A percentile compares a stretch with the other conserved stretches of the same genome.
Evolutionary conservation across 2,329 filamentous ascomycete genomes (phyloP).

Genomic region (Sarocladium oryzae): DNA sequence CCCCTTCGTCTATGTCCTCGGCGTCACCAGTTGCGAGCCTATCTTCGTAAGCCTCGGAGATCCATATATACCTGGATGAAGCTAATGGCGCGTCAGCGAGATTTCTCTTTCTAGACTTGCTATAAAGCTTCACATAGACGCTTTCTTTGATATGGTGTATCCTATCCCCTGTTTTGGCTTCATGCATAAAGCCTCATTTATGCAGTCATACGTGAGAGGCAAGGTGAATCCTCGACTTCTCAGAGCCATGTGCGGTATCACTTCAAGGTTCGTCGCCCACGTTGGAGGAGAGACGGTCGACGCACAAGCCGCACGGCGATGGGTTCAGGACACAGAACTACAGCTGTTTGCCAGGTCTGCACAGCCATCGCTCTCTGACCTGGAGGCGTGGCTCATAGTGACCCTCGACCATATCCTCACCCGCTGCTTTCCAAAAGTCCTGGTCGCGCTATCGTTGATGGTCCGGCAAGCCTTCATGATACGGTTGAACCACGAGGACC

Average conservation of each 20-base stretch:
- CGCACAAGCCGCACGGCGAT: background rate
- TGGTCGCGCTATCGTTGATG: constrained; percentile 14
- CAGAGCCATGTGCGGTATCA: background rate
- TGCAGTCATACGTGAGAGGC: background rate
- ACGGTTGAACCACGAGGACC: constrained; percentile 17
- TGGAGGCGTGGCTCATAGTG: constrained; percentile 17
- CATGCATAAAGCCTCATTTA: background rate
- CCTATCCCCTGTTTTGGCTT: background rate
- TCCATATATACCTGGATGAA: too few species aligned
- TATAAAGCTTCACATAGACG: background rate
- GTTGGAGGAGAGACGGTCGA: background rate
- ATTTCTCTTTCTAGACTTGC: background rate
- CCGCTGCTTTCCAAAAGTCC: constrained; percentile 17
- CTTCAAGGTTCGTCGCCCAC: background rate
- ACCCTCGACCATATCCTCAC: constrained; percentile 16
- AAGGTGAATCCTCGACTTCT: background rate
- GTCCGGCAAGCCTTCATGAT: constrained; percentile 17
- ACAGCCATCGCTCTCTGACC: constrained; percentile 14
- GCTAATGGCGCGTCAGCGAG: background rate
- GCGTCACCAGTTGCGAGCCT: background rate
- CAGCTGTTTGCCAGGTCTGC: constrained; percentile 12
- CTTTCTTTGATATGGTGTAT: background rate
- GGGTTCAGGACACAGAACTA: constrained; percentile 15
- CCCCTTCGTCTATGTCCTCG: background rate
- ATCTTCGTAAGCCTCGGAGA: background rate